Conservation (phyloP, 352 stramenopile genomes). For the Peronosclerospora sorghi region DNA sequence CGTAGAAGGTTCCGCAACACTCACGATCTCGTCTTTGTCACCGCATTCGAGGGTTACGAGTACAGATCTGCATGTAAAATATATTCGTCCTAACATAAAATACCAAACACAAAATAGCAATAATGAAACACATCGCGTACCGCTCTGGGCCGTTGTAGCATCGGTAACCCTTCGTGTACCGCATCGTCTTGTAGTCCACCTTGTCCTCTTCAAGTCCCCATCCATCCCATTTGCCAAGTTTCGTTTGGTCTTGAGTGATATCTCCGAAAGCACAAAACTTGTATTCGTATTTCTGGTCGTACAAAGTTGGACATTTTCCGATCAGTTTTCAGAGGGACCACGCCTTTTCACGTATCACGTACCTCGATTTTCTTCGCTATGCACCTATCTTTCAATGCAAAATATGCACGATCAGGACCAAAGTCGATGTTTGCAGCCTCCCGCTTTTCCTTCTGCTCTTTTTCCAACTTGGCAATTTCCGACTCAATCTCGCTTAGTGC, state of each 20-base stretch:
- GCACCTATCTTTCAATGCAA: conserved; percentile 63
- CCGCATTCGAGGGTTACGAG: conserved; percentile 76
- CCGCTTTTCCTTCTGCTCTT: conserved; percentile 31
- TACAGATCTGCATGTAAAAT: conserved; percentile 27
- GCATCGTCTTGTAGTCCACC: conserved; percentile 46
- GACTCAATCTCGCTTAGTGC: conserved; percentile 54
- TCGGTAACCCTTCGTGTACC: conserved; percentile 68
- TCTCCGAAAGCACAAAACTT: conserved; percentile 80
- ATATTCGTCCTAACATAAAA: not conserved
- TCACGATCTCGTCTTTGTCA: conserved; percentile 63
- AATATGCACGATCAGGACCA: conserved; percentile 61
- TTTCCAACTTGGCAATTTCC: conserved; percentile 45
- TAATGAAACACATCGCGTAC: conserved; percentile 4
- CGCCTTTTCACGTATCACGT: no score
- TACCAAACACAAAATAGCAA: not conserved
- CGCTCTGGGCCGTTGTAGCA: conserved; percentile 89
- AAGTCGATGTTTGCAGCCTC: conserved; percentile 44
- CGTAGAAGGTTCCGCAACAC: conserved; percentile 88
- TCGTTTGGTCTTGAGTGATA: conserved; percentile 69
- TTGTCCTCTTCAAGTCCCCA: conserved; percentile 19
- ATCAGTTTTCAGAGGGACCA: not conserved
- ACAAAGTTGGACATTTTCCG: not conserved
- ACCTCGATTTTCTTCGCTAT: conserved; percentile 72
- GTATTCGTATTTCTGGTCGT: conserved; percentile 73
- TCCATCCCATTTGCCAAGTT: conserved; percentile 64